Percentiles rank a stretch among this genome's conserved stretches.
Evolutionary conservation across 1,284 basidiomycete genomes (phyloP).

Genomic region (Anthracocystis walkeri): DNA sequence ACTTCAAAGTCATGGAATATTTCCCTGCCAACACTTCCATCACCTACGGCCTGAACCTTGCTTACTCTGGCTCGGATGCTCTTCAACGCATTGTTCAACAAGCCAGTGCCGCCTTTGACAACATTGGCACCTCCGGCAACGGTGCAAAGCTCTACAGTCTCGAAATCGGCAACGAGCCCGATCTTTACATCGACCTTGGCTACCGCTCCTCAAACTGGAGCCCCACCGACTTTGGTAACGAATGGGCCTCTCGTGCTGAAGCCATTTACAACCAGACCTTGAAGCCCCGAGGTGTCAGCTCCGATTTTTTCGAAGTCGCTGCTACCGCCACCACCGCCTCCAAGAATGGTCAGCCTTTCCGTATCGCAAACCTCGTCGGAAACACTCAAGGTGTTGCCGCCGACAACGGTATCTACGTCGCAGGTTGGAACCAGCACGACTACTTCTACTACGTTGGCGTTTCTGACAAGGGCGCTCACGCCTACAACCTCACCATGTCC

Average conservation of each 20-base stretch:
- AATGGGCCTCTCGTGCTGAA: constrained; percentile 47
- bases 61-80: constrained; percentile 46
- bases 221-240: constrained; percentile 42
- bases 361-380: constrained; percentile 54
- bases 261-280: constrained; percentile 49
- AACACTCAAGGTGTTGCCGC: constrained; percentile 48
- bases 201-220: constrained; percentile 44
- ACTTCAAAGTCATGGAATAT: constrained; percentile 43
- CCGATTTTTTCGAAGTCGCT: constrained; percentile 60
- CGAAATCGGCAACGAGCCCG: constrained; percentile 62
- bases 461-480: too few relatives aligned
- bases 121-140: constrained; percentile 22
- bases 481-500: constrained; percentile 37
- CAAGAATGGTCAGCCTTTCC: constrained; percentile 49
- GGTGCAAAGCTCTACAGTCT: constrained; percentile 52
- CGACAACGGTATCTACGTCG: constrained; percentile 59
- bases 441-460: constrained; percentile 61
- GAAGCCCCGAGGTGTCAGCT: constrained; percentile 24
- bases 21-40: constrained; percentile 53
- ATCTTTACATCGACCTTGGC: constrained; percentile 51
- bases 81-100: constrained; percentile 37
- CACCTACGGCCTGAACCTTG: constrained; percentile 60
- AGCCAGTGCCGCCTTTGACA: constrained; percentile 41
- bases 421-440: constrained; percentile 64
- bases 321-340: constrained; percentile 60